Conservation (phyloP, 768 basidiomycete species). For the Lepiota brunneoincarnata region DNA sequence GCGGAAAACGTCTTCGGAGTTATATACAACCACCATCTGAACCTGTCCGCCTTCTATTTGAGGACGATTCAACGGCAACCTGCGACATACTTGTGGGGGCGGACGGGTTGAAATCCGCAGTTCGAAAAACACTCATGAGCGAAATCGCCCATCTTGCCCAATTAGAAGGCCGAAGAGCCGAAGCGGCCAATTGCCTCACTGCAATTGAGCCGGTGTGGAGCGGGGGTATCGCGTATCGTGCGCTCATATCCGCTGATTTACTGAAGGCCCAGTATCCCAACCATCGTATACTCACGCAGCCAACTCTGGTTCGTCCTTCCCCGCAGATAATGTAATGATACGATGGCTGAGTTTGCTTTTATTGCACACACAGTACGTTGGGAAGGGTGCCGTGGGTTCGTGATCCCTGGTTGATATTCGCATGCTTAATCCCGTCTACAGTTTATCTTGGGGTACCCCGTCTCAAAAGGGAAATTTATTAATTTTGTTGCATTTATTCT, state of each 20-base stretch:
- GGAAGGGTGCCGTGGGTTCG: constrained; percentile 41
- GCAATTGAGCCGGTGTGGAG: constrained; percentile 35
- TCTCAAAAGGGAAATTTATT: constrained; percentile 53
- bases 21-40: constrained; percentile 42
- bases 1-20: constrained; percentile 57
- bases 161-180: neutral
- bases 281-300: constrained; percentile 17
- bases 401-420: neutral
- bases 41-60: constrained; percentile 31
- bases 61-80: constrained; percentile 29
- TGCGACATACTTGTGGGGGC: constrained; percentile 42
- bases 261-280: constrained; percentile 20
- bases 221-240: constrained; percentile 36
- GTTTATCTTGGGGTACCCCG: constrained; percentile 63
- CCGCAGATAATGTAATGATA: neutral
- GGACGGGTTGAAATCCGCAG: constrained; percentile 40
- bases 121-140: constrained; percentile 18
- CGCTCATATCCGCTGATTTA: constrained; percentile 25
- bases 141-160: constrained; percentile 6
- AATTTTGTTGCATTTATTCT: constrained; percentile 62
- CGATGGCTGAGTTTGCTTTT: too few species aligned
- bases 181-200: constrained; percentile 6
- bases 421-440: constrained; percentile 21
- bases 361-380: constrained; percentile 46
- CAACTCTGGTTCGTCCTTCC: too few species aligned